These are phyloP conservation scores for Trametes maxima DNA, from an alignment of 768 basidiomycete species.

Conservation along the genomic window DNA sequence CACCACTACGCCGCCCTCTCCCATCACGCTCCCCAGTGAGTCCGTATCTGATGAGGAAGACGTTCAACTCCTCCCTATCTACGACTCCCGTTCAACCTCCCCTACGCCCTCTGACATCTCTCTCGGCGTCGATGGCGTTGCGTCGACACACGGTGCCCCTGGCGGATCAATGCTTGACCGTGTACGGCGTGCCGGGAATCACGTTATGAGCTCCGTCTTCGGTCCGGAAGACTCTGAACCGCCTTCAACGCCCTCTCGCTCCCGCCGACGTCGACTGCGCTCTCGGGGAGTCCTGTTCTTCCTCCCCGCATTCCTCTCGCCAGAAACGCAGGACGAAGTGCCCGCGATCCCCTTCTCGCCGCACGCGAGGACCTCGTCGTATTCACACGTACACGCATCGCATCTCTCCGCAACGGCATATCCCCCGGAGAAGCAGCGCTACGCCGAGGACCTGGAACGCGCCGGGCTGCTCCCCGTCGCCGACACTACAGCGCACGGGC, in stretches of 20 bases:
- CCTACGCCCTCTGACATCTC: slow-evolving; percentile 55
- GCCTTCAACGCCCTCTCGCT: slow-evolving; percentile 51
- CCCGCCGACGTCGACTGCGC: slow-evolving; percentile 43
- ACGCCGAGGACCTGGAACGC: slow-evolving; percentile 40
- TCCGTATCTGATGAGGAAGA: slow-evolving; percentile 47
- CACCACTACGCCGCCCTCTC: slow-evolving; percentile 45
- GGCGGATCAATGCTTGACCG: slow-evolving; percentile 51
- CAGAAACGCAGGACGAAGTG: slow-evolving; percentile 38
- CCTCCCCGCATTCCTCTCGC: slow-evolving; percentile 77
- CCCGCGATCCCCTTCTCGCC: slow-evolving; percentile 17
- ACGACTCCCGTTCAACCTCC: slow-evolving; percentile 61
- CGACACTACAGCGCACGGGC: slow-evolving; percentile 5
- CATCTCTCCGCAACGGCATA: slow-evolving; percentile 9
- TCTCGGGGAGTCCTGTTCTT: slow-evolving; percentile 75
- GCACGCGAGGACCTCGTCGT: slow-evolving; percentile 30
- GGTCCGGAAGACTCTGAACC: slow-evolving; percentile 39
- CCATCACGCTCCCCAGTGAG: slow-evolving; percentile 46
- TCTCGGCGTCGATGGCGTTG: slow-evolving; percentile 42
- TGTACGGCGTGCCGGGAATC: slow-evolving; percentile 58
- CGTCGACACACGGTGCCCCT: slow-evolving; percentile 43
- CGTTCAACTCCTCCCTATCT: slow-evolving; percentile 62
- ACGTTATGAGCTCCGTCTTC: slow-evolving; percentile 54
- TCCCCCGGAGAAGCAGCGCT: slow-evolving; percentile 51
- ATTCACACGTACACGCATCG: slow-evolving; percentile 22
- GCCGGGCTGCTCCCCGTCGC: slow-evolving; percentile 27